Percentiles rank a stretch among this genome's conserved stretches.
These are phyloP conservation scores for Cucurbita argyrosperma DNA, from an alignment of 306 rosid species.

Conservation along the genomic window DNA sequence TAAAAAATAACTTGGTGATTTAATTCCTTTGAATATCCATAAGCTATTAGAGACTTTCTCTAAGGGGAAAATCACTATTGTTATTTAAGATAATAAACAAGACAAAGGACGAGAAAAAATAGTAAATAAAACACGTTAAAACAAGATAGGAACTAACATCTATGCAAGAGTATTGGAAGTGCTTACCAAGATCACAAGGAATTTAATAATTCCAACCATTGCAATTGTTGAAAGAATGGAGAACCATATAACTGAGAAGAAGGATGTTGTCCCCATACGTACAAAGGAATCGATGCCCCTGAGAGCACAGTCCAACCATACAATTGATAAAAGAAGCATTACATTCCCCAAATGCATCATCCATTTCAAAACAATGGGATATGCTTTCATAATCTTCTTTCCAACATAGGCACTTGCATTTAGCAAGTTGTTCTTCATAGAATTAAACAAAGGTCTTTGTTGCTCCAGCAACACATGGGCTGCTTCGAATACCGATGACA, in stretches of 20 bases:
- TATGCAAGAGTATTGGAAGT: constrained; percentile 1
- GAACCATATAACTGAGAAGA: constrained; percentile 91
- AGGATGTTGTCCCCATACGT: constrained; percentile 84
- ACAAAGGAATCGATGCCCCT: constrained; percentile 80
- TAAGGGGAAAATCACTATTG: background rate
- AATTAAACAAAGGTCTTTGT: constrained; percentile 36
- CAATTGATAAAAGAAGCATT: constrained; percentile 52
- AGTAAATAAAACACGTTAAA: background rate
- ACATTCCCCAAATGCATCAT: constrained; percentile 51
- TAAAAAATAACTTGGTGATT: background rate
- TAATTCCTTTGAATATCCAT: background rate
- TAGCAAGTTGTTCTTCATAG: constrained; percentile 17
- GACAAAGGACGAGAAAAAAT: background rate
- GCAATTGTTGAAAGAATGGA: constrained; percentile 62
- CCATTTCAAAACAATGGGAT: constrained; percentile 60
- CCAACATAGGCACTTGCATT: constrained; percentile 23
- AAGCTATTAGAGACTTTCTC: background rate
- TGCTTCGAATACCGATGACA: constrained; percentile 32
- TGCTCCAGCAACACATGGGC: constrained; percentile 40
- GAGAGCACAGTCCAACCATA: constrained; percentile 71
- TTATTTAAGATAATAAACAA: background rate
- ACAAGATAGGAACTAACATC: background rate
- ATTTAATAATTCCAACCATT: constrained; percentile 77
- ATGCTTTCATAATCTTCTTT: constrained; percentile 42
- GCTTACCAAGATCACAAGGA: constrained; percentile 70